Evolutionary conservation across 2,329 filamentous ascomycete genomes (phyloP).

Genomic region (Trematosphaeria pertusa): DNA sequence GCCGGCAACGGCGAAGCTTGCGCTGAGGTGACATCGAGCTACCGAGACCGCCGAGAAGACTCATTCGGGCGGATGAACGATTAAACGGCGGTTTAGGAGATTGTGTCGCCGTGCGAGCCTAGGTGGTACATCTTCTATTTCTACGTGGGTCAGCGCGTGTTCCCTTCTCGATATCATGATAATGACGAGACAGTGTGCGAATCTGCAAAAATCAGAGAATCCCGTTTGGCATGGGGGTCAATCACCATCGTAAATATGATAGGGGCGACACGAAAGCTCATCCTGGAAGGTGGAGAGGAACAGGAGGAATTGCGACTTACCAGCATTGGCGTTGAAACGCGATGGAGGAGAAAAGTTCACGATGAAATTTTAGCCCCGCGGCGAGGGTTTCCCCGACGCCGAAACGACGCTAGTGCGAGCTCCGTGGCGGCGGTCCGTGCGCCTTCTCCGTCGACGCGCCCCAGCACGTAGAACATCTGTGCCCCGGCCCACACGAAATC

Average conservation of each 20-base stretch:
- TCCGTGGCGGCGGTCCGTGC: constrained; percentile 22
- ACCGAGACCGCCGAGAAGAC: too few species aligned
- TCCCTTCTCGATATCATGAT: too few species aligned
- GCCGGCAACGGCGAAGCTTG: too few species aligned
- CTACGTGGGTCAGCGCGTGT: too few species aligned
- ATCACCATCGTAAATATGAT: constrained; percentile 50
- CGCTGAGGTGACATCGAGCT: too few species aligned
- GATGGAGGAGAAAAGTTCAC: constrained; percentile 15
- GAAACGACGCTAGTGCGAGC: not conserved
- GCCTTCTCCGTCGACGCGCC: constrained; percentile 15
- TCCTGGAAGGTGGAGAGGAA: constrained; percentile 28
- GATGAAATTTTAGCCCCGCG: constrained; percentile 26
- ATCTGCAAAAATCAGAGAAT: constrained; percentile 46
- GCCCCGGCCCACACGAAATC: constrained; percentile 1
- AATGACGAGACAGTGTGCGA: too few species aligned
- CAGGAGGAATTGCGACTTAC: constrained; percentile 35
- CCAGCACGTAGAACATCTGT: not conserved
- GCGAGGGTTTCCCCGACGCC: not conserved
- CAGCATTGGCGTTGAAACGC: constrained; percentile 22
- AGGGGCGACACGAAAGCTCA: constrained; percentile 50
- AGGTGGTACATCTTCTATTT: too few species aligned
- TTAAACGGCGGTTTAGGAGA: too few species aligned
- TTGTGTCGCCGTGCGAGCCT: too few species aligned
- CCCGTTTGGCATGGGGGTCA: constrained; percentile 51
- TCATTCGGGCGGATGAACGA: too few species aligned